phyloP scores from a whole-genome alignment of 208 protist genomes.

The Acanthamoeba healyi region DNA sequence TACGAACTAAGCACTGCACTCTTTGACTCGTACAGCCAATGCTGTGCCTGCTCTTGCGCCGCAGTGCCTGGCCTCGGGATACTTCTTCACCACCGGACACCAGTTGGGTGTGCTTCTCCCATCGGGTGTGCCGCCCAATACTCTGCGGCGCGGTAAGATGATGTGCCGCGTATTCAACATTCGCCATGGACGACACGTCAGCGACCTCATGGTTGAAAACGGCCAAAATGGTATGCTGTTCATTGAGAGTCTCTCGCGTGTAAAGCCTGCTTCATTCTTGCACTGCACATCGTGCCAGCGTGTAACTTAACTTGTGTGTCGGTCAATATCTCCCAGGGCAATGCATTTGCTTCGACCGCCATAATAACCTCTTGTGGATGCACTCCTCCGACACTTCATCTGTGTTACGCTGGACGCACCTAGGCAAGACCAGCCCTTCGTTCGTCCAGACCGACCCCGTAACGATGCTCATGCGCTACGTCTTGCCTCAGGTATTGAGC shows the following conservation, averaged over 20 bases:
- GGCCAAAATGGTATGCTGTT: neutral
- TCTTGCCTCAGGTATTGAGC: constrained; percentile 12
- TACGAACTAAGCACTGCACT: no score
- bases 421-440: constrained; percentile 52
- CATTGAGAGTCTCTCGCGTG: no score
- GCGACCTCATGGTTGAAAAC: constrained; percentile 50
- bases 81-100: constrained; percentile 48
- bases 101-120: constrained; percentile 47
- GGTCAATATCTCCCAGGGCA: neutral
- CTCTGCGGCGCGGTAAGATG: constrained; percentile 10
- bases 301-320: no score
- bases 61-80: constrained; percentile 32
- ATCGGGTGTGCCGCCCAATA: constrained; percentile 12
- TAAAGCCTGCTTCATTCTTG: neutral
- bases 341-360: constrained; percentile 46
- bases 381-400: neutral
- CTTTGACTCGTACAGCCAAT: no score
- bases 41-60: constrained; percentile 25
- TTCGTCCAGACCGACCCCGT: constrained; percentile 54
- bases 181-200: constrained; percentile 18
- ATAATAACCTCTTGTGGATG: constrained; percentile 50
- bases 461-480: constrained; percentile 66
- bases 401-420: constrained; percentile 34
- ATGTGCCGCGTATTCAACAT: constrained; percentile 63
- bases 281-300: no score